A percentile compares a stretch with the other conserved stretches of the same genome.
phyloP scores from a whole-genome alignment of 2,329 filamentous ascomycete genomes.

The Emydomyces testavorans region DNA sequence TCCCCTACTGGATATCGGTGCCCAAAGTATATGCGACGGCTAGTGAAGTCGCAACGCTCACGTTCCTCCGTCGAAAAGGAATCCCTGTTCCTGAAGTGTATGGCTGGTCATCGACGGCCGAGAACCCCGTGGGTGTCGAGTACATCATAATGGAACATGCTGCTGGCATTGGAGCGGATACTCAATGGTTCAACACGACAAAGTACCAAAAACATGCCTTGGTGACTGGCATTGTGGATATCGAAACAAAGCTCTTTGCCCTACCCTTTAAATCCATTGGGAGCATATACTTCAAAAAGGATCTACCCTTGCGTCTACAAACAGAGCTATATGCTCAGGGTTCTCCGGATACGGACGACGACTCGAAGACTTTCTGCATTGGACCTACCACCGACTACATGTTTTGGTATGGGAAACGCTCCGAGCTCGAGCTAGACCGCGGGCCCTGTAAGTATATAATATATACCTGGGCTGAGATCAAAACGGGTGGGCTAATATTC shows the following conservation, averaged over 20 bases:
- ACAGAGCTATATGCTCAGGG: constrained; percentile 16
- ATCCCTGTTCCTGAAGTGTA: constrained; percentile 28
- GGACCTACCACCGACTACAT: constrained; percentile 15
- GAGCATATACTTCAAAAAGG: constrained; percentile 12
- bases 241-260: constrained; percentile 11
- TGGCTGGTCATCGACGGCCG: constrained; percentile 17
- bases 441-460: constrained; percentile 4
- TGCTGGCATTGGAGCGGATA: constrained; percentile 16
- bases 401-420: constrained; percentile 15
- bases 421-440: constrained; percentile 9
- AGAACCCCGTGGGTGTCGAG: constrained; percentile 22
- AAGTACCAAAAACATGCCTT: constrained; percentile 16
- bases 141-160: constrained; percentile 22
- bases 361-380: constrained; percentile 12
- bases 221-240: constrained; percentile 16
- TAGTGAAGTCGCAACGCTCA: constrained; percentile 29
- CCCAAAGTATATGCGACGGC: constrained; percentile 20
- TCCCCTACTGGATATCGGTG: constrained; percentile 19
- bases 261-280: constrained; percentile 10
- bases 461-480: background rate
- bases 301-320: constrained; percentile 15
- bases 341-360: constrained; percentile 12
- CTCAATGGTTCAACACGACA: constrained; percentile 18
- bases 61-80: constrained; percentile 23
- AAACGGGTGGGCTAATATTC: background rate